Base-by-base conservation (phyloP, 345 rosid genomes). In the Arabis alpina region DNA sequence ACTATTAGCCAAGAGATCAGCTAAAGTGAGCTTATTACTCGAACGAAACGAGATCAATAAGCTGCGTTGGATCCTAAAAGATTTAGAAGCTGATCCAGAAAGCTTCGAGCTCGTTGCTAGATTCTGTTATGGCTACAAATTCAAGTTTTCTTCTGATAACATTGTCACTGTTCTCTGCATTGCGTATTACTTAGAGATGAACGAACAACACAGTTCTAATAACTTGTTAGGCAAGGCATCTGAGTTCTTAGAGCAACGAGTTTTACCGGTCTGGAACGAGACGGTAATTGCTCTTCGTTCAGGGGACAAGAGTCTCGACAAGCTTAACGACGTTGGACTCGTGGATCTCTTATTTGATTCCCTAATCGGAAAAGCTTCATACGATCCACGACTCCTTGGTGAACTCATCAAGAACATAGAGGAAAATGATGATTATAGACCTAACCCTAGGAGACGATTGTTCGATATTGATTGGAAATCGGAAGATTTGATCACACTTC, bases 201-300 rank as follows among this genome's bases (percentile, higher is more conserved):
- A 82, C 6, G 96, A 91, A 74, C 71, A 39, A 64, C 92, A 83
- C 41, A 61, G 87, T 85, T 61, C 61, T 6, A 58, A 80, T 77
- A 93, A 93, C 78, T 81, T 93, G 54, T 37, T 89, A 14, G 77
- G 49, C 25, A 80, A 70, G 77, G 81, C 86, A 43, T 54, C 76
- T 16, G 45, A 49, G 60, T 91, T 85, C 79, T 81, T 91, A 5
- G 80, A 80, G 36, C 74, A 73, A 15, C 78, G 52, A 70, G 86
- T 87, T 63, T 82, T 93, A 11, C 82, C 87, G 0, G 77, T 80
- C 84, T 93, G 98, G 98, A 86, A 86, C 13, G 86, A 89, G 70
- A 86, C 87, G 10, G 77, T 93, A 37, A 91, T 70, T 70, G 96
- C 86, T 53, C 74, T 86, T 23, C 80, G 82, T 27, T 76, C 75